Conservation (phyloP, 164 flowering plant genomes). For the Chimonanthus salicifolius region DNA sequence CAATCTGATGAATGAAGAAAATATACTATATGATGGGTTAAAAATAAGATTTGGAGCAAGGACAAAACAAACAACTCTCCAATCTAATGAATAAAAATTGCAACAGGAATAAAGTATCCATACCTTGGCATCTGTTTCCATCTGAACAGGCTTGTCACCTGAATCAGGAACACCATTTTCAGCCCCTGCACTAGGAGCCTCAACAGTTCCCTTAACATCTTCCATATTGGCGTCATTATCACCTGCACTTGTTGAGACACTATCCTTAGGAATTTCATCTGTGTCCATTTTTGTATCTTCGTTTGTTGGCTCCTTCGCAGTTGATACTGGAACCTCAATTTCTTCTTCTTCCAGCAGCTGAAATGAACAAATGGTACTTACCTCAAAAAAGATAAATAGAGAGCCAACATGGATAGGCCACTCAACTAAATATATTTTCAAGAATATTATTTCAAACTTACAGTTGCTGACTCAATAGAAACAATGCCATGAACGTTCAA, state of each 20-base stretch:
- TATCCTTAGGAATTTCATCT: slow-evolving; percentile 47
- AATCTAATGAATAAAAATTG: neutral
- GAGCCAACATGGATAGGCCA: neutral
- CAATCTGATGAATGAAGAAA: too few relatives aligned
- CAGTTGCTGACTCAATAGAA: slow-evolving; percentile 80
- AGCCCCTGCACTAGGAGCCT: slow-evolving; percentile 27
- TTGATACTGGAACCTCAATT: slow-evolving; percentile 66
- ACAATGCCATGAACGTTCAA: slow-evolving; percentile 84
- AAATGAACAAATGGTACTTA: slow-evolving; percentile 9
- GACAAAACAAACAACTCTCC: neutral
- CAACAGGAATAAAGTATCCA: neutral
- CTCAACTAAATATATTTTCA: too few relatives aligned
- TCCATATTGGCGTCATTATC: slow-evolving; percentile 70
- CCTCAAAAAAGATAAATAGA: neutral
- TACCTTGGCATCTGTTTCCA: slow-evolving; percentile 89
- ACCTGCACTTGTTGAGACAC: slow-evolving; percentile 31
- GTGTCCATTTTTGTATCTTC: slow-evolving; percentile 74
- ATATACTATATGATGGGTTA: too few relatives aligned
- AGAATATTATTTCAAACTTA: slow-evolving; percentile 28
- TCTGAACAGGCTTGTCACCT: slow-evolving; percentile 65
- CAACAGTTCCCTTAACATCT: slow-evolving; percentile 50
- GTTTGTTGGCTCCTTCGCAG: slow-evolving; percentile 23
- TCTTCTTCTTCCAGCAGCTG: slow-evolving; percentile 79
- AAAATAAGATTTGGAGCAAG: too few relatives aligned
- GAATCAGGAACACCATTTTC: slow-evolving; percentile 75